phyloP scores from a whole-genome alignment of 75 land plant species.

The Cunninghamia lanceolata region DNA sequence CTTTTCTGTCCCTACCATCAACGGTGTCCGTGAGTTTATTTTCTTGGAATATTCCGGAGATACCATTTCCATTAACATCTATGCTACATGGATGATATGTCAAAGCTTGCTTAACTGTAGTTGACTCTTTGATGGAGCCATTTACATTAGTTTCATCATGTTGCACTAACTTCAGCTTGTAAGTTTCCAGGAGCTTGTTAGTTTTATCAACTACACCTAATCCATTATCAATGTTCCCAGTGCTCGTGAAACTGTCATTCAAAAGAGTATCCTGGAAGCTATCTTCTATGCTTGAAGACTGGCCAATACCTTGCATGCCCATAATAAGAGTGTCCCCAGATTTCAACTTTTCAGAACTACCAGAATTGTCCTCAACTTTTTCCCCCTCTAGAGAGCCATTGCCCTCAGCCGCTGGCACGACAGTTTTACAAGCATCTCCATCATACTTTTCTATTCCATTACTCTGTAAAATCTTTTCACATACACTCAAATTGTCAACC shows the following conservation, averaged over 20 bases:
- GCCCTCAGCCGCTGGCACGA: not conserved
- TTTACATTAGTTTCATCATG: not conserved
- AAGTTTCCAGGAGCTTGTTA: not conserved
- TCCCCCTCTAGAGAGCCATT: not conserved
- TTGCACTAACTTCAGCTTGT: not conserved
- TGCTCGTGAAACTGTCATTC: not conserved
- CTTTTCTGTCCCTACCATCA: constrained; percentile 6
- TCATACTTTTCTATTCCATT: not conserved
- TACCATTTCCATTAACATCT: not conserved
- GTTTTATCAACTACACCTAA: not conserved
- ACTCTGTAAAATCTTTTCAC: not conserved
- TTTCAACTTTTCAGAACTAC: too few species aligned
- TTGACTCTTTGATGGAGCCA: not conserved
- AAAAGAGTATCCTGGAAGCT: not conserved
- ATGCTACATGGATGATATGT: too few species aligned
- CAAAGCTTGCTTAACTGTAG: constrained; percentile 3
- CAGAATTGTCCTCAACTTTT: not conserved
- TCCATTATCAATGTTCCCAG: too few species aligned
- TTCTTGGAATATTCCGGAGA: not conserved
- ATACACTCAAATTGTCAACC: not conserved
- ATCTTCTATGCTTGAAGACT: not conserved
- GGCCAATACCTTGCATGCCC: not conserved
- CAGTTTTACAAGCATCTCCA: not conserved
- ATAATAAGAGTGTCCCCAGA: not conserved
- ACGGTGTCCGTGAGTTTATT: not conserved